Base-by-base conservation (phyloP, 306 rosid species). In the Cicer chorassanicum region DNA sequence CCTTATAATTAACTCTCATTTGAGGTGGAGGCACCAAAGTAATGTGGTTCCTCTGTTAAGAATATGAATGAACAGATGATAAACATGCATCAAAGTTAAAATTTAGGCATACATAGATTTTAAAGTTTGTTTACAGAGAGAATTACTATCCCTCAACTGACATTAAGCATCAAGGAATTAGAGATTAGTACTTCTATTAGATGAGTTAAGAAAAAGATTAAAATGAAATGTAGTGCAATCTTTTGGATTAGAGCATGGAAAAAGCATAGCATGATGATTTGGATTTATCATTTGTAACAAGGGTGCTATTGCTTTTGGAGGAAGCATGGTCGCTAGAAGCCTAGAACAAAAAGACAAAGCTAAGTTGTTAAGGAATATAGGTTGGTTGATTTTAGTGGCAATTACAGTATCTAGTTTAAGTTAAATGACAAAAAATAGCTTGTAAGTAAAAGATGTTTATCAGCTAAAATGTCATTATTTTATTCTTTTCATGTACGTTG, bases 401-500 rank as follows among this genome's bases (percentile, higher is more conserved):
- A 72, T 42, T 66, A 6, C 6, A 15, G 42, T 57, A 15, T 39
- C 29, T 7, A 82, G 49, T 41, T 67, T 61, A 60, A 82, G 56
- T 41, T 67, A 51, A 60, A 38, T 78, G 74, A 42, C 39, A 61
- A 68, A 9, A 54, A 16, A 9, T 6, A 18, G 46, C 14, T 53
- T 19, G 43, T 45, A 44, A 16, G 40, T 68, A 50, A 51, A 21
- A 83, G 19, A 71, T 55, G 62, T 63, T 64, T 65, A 56, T 70
- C 21, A 48, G 61, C 29, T 48, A 7, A 49, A 18, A 45, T 44
- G 48, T 64, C 41, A 7, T 68, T 81, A 54, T 74, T 73, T 38
- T 57, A 40, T 61, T 76, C 72, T 65, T 70, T 40, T 61, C 45
- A 60, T 66, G 55, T 38, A 63, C 53, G 62, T 40, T 77, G 70